Base-by-base conservation (phyloP, 305 asterid genomes). In the Fraxinus dipetala region DNA sequence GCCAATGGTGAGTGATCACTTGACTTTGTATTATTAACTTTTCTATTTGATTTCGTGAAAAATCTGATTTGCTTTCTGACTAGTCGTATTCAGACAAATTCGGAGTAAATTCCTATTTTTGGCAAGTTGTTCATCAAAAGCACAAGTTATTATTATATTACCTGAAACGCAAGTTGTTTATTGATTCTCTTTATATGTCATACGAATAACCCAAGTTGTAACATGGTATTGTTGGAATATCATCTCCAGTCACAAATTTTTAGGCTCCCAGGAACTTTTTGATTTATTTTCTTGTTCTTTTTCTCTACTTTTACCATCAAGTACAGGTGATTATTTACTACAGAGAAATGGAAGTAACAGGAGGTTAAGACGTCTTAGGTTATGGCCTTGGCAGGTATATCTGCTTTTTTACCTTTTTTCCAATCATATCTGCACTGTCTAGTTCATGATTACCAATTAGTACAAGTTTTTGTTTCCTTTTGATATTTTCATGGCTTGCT, bases 371-470 rank as follows among this genome's bases (percentile, higher is more conserved):
- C 72, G 32, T 59, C 11, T 76, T 72, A 79, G 83, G 86, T 82
- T 90, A 94, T 92, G 97, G 96, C 88, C 88, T 88, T 88, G 84
- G 79, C 89, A 79, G 97, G 97, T 90, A 89, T 43, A 34, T 26
- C 74, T 3, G 36, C 20, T 2, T 51, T 36, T 70, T 7, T 10
- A 36, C 20, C 40, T 13, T 75, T 14, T 61, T 20, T 70, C 18
- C 31, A 18, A 8, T 51, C 6, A 10, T 26, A 26, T 78, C 32
- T 67, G 56, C 61, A 45, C 36, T 38, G 61, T 14, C 20, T 31
- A 13, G 75, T 70, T 22, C 20, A 69, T 45, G 28, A 43, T 28
- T 43, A 59, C 69, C 67, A 40, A 26, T 72, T 28, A 59, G 35
- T 30, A 13, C 67, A 16, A 24, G 32, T 81, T 56, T 63, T 67